phyloP scores from a whole-genome alignment of 2,329 filamentous ascomycete species.

The Aureobasidium pullulans region DNA sequence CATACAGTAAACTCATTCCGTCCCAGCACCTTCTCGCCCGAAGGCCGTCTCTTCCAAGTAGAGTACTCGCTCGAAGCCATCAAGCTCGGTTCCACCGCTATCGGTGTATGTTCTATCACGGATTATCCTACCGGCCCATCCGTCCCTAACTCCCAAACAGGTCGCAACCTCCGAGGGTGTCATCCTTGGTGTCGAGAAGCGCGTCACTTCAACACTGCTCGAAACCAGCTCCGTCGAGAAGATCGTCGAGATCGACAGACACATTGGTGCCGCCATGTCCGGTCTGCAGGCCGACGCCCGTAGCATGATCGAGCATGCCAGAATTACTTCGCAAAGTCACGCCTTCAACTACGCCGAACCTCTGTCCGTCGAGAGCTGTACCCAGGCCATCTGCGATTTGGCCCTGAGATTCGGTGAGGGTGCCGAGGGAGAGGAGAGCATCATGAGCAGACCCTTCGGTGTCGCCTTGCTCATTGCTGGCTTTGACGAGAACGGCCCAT shows the following conservation, averaged over 20 bases:
- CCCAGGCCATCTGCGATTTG: conserved; percentile 96
- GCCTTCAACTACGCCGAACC: conserved; percentile 97
- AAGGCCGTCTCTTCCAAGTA: conserved; percentile 99
- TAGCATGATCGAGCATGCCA: conserved; percentile 96
- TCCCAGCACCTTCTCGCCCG: conserved; percentile 91
- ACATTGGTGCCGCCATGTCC: conserved; percentile 98
- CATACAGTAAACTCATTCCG: conserved; percentile 21
- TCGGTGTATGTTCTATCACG: conserved; percentile 59
- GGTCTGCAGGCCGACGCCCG: conserved; percentile 95
- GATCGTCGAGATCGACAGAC: conserved; percentile 98
- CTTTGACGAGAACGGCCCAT: conserved; percentile 93
- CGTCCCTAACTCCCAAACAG: conserved; percentile 28
- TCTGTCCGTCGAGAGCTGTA: conserved; percentile 92
- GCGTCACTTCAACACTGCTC: conserved; percentile 92
- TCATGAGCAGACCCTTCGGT: conserved; percentile 96
- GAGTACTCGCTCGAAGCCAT: conserved; percentile 99
- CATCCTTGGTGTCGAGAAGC: conserved; percentile 96
- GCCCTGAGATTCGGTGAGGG: conserved; percentile 95
- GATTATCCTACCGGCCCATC: background rate
- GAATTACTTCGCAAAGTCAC: conserved; percentile 95
- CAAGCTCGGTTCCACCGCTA: conserved; percentile 97
- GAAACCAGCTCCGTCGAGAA: conserved; percentile 98
- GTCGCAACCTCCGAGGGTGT: conserved; percentile 91
- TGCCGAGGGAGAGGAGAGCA: conserved; percentile 85
- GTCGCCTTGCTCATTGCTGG: conserved; percentile 94